phyloP scores from a whole-genome alignment of 768 basidiomycete genomes.

The Serpula lacrymans region DNA sequence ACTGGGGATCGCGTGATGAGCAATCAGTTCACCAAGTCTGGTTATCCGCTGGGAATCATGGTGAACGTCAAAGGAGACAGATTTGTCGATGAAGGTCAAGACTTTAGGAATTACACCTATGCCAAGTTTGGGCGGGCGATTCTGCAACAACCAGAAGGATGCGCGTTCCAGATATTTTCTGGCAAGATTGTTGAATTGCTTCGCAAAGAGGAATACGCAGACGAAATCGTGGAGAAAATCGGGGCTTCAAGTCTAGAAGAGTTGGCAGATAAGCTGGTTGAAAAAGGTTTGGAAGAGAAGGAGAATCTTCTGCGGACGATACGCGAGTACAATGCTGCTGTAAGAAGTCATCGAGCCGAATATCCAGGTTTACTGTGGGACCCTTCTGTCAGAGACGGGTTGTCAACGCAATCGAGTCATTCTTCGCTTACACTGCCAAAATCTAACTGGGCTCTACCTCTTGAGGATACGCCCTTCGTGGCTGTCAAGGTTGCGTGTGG shows the following conservation, averaged over 20 bases:
- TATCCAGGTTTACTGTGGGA: slow-evolving; percentile 45
- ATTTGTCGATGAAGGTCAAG: slow-evolving; percentile 71
- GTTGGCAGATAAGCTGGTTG: slow-evolving; percentile 44
- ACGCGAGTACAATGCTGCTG: slow-evolving; percentile 48
- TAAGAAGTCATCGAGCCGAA: slow-evolving; percentile 33
- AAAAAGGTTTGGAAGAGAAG: slow-evolving; percentile 44
- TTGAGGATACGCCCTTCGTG: slow-evolving; percentile 53
- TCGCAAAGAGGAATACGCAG: slow-evolving; percentile 64
- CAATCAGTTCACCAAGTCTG: slow-evolving; percentile 73
- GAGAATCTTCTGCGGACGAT: slow-evolving; percentile 44
- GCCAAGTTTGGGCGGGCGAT: slow-evolving; percentile 65
- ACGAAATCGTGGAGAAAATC: slow-evolving; percentile 56
- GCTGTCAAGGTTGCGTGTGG: slow-evolving; percentile 70
- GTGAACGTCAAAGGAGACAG: slow-evolving; percentile 53
- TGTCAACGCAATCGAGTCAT: slow-evolving; percentile 46
- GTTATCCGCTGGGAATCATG: slow-evolving; percentile 72
- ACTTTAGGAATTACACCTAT: slow-evolving; percentile 73
- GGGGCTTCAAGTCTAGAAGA: slow-evolving; percentile 43
- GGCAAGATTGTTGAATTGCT: slow-evolving; percentile 39
- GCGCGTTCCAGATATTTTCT: slow-evolving; percentile 68
- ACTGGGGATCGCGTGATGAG: slow-evolving; percentile 55
- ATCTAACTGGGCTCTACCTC: slow-evolving; percentile 64
- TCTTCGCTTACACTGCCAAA: slow-evolving; percentile 44
- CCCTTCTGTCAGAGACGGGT: slow-evolving; percentile 60
- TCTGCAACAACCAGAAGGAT: slow-evolving; percentile 53